These are phyloP conservation scores for Eimeria tenella DNA, from an alignment of 169 alveolate genomes.

Conservation along the genomic window DNA sequence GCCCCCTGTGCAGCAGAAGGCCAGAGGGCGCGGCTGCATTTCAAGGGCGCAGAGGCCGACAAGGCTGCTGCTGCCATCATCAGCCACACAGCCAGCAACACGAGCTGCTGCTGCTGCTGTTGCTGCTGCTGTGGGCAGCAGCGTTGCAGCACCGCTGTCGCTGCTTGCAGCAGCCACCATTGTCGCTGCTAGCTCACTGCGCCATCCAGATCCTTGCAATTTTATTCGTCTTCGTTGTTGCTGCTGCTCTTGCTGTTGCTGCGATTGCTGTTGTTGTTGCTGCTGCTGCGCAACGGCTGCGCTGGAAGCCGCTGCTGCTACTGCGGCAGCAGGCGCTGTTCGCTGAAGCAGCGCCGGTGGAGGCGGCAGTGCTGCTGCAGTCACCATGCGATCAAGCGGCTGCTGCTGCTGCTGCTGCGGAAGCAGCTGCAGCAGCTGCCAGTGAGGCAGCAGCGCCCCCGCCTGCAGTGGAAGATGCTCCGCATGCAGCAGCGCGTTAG, in stretches of 20 bases:
- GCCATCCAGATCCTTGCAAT: neutral
- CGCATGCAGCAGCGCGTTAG: constrained; percentile 64
- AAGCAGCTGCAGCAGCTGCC: constrained; percentile 75
- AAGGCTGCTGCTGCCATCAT: constrained; percentile 68
- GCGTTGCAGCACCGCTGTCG: constrained; percentile 36
- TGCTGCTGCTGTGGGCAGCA: constrained; percentile 60
- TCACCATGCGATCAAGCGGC: constrained; percentile 41
- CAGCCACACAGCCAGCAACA: constrained; percentile 34
- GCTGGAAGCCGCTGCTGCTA: neutral
- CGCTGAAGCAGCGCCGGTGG: constrained; percentile 26
- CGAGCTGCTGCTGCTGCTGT: constrained; percentile 38
- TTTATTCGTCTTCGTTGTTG: neutral
- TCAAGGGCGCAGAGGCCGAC: constrained; percentile 41
- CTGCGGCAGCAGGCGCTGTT: constrained; percentile 3
- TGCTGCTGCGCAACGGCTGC: constrained; percentile 12
- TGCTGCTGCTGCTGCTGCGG: constrained; percentile 68
- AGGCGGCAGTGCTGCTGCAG: constrained; percentile 60
- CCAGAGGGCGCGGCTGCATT: constrained; percentile 44
- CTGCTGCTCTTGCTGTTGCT: constrained; percentile 33
- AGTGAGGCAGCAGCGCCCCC: constrained; percentile 52
- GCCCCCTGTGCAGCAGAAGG: constrained; percentile 55
- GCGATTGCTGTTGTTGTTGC: neutral
- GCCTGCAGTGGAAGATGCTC: constrained; percentile 55
- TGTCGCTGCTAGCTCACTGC: constrained; percentile 36
- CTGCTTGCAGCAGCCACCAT: constrained; percentile 64